Evolutionary conservation across 2,329 filamentous ascomycete species (phyloP).

Genomic region (Drechslerella coelobrocha): DNA sequence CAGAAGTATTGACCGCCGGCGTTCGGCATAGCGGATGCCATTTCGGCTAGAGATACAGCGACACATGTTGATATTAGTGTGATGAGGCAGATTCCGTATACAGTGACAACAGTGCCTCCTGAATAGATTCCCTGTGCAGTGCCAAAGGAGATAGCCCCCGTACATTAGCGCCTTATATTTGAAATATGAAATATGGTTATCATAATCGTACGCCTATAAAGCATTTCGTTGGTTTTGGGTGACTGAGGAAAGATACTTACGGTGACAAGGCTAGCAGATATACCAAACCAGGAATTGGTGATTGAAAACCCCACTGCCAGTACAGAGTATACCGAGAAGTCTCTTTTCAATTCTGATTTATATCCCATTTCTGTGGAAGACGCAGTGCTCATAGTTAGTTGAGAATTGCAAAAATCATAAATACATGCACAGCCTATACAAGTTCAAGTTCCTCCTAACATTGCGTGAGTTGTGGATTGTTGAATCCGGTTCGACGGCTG

Average conservation of each 20-base stretch:
- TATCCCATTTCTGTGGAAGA: slow-evolving; percentile 58
- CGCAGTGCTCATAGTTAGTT: background rate
- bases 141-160: too few species aligned
- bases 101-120: slow-evolving; percentile 62
- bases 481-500: slow-evolving; percentile 9
- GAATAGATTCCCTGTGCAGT: slow-evolving; percentile 61
- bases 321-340: slow-evolving; percentile 62
- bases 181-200: slow-evolving; percentile 5
- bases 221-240: background rate
- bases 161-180: background rate
- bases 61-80: slow-evolving; percentile 62
- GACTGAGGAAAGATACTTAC: slow-evolving; percentile 31
- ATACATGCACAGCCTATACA: background rate
- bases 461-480: background rate
- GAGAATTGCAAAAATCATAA: background rate
- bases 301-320: slow-evolving; percentile 63
- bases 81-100: slow-evolving; percentile 63
- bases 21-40: slow-evolving; percentile 63
- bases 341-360: slow-evolving; percentile 62
- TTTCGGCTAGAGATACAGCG: slow-evolving; percentile 61
- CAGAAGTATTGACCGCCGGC: slow-evolving; percentile 64
- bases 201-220: slow-evolving; percentile 33
- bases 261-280: slow-evolving; percentile 55
- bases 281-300: slow-evolving; percentile 63
- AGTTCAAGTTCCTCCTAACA: too few species aligned